Evolutionary conservation across 805 yeast species (phyloP).

Genomic region (Teunomyces panamensis): DNA sequence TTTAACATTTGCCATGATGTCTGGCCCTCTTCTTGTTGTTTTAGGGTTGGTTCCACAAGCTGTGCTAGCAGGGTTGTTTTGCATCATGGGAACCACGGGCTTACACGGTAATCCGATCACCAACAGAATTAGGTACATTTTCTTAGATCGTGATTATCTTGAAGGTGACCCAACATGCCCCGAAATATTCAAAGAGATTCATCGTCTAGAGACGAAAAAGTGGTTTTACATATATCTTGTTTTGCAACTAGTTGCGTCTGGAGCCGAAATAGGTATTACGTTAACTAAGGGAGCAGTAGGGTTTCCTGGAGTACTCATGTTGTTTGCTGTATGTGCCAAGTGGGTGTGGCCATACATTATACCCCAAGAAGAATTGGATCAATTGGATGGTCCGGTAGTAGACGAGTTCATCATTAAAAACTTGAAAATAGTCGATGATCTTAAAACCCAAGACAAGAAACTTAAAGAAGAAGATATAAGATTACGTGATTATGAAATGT

Average conservation of each 20-base stretch:
- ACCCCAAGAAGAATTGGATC: constrained; percentile 53
- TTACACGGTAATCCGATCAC: constrained; percentile 64
- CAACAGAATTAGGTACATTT: constrained; percentile 57
- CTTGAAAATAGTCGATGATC: constrained; percentile 20
- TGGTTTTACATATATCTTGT: constrained; percentile 55
- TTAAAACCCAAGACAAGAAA: constrained; percentile 2
- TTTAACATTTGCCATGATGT: constrained; percentile 81
- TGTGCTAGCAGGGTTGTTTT: constrained; percentile 86
- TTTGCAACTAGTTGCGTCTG: constrained; percentile 65
- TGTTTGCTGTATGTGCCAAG: constrained; percentile 61
- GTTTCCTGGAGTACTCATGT: constrained; percentile 80
- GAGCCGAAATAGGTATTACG: constrained; percentile 80
- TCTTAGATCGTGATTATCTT: constrained; percentile 50
- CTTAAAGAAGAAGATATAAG: constrained; percentile 1
- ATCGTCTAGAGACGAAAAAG: constrained; percentile 29
- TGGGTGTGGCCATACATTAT: constrained; percentile 62
- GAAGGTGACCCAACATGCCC: constrained; percentile 36
- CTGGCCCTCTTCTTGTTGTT: constrained; percentile 79
- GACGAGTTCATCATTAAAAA: constrained; percentile 54
- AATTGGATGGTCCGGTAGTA: constrained; percentile 67
- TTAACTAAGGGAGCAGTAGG: constrained; percentile 90
- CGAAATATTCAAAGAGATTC: constrained; percentile 29
- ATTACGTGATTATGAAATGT: background rate
- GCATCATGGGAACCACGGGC: constrained; percentile 88
- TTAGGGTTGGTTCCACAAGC: constrained; percentile 88